Evolutionary conservation across 768 basidiomycete species (phyloP).

Genomic region (Suillus decipiens): DNA sequence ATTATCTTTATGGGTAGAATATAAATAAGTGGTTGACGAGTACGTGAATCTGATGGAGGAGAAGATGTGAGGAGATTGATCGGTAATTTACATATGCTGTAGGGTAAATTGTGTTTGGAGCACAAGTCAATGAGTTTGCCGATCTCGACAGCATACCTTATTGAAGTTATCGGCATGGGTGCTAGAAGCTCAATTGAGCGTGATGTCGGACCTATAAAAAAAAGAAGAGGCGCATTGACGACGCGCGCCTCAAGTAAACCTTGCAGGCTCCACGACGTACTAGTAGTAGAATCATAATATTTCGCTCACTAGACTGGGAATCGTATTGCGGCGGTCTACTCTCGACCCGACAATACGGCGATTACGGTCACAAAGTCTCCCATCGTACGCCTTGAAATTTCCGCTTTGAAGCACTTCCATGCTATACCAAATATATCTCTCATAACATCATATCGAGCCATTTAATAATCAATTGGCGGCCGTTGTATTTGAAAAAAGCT

Average conservation of each 20-base stretch:
- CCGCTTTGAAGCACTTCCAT: too few relatives aligned
- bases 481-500: too few relatives aligned
- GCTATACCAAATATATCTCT: too few relatives aligned
- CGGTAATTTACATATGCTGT: too few relatives aligned
- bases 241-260: not conserved
- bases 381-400: not conserved
- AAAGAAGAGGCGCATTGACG: not conserved
- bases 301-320: too few relatives aligned
- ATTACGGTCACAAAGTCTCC: too few relatives aligned
- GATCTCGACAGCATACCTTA: too few relatives aligned
- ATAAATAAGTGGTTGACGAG: not conserved
- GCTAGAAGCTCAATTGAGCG: conserved; percentile 2
- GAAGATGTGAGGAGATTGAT: conserved; percentile 1
- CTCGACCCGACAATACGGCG: not conserved
- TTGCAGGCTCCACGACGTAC: not conserved
- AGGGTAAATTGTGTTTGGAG: too few relatives aligned
- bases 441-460: not conserved
- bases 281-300: too few relatives aligned
- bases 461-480: not conserved
- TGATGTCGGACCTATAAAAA: not conserved
- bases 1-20: not conserved
- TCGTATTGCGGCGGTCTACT: too few relatives aligned
- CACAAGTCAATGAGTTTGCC: not conserved
- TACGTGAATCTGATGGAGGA: conserved; percentile 3
- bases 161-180: not conserved